Conservation (phyloP, 2,329 filamentous ascomycete species). For the Botrytis deweyae region DNA sequence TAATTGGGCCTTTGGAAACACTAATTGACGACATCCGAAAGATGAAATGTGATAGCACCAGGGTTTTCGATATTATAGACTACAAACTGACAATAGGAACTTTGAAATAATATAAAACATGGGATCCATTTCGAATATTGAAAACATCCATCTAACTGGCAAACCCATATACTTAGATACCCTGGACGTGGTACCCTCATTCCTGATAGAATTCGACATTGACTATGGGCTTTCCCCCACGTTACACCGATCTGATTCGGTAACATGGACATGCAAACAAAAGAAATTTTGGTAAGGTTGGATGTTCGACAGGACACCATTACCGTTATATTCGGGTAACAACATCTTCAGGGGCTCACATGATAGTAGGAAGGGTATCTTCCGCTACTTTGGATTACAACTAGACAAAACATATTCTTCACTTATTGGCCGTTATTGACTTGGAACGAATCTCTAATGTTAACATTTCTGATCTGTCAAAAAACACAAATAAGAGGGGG, state of each 20-base stretch:
- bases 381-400: not conserved
- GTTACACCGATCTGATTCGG: not conserved
- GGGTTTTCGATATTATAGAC: not conserved
- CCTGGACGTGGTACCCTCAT: not conserved
- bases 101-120: accelerated
- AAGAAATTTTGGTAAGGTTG: not conserved
- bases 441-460: not conserved
- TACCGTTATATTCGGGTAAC: not conserved
- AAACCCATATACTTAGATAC: not conserved
- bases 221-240: not conserved
- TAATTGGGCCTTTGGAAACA: not conserved
- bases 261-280: not conserved
- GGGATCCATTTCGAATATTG: not conserved
- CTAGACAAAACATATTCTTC: not conserved
- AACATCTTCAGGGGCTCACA: not conserved
- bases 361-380: not conserved
- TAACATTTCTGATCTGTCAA: not conserved
- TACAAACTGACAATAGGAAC: no score
- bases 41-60: not conserved
- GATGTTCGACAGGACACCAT: not conserved
- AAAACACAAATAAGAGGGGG: no score
- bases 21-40: not conserved
- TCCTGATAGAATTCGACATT: not conserved
- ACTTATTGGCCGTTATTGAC: not conserved
- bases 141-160: not conserved